Base-by-base conservation (phyloP, 768 basidiomycete genomes). In the Royoungia palumana region DNA sequence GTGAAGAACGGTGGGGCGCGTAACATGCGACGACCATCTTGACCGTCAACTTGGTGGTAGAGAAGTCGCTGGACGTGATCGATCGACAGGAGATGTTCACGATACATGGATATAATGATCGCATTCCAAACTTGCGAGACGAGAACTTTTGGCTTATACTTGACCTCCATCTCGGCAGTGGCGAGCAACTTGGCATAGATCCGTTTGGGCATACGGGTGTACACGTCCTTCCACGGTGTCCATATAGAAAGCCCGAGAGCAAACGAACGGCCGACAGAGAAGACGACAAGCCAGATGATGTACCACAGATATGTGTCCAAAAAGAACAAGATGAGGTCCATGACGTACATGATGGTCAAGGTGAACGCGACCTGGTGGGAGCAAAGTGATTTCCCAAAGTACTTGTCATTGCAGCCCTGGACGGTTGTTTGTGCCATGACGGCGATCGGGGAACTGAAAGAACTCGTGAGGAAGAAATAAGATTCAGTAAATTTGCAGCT, bases 81-180 rank as follows among this genome's bases (percentile, higher is more conserved):
- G 62, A 99, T 99, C 54, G 93, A 95, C 34, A 99, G 76, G 41
- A 99, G 75, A 71, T 99, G 96, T 63, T 99, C 96, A 60, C 96
- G 86, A 70, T 99, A 99, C 96, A 99, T 99, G 47, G 95, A 98
- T 54, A 99, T 99, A 69, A 99, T 95, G 70, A 98, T 79, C 38
- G 96, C 96, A 68, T 99, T 99, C 96, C 96, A 99, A 25, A 99
- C 87, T 72, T 99, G 96, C 17, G 94, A 97, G 35, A 99, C 96
- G 25, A 99, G 80, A 46, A 99, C 92, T 78, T 99, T 99, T 49
- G 96, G 96, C 71, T 98, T 98, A 75, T 98, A 99, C 71, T 97
- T 97, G 70, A 96, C 83, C 66, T 99, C 96, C 96, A 98, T 98
- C 63, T 98, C 95, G 2, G 79, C 82, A 0, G 95, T 98, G 17